Evolutionary conservation across 495 filamentous ascomycete genomes (phyloP), one percentile per base, ranked within the genome.

Genomic region (Eremomyces bilateralis): DNA sequence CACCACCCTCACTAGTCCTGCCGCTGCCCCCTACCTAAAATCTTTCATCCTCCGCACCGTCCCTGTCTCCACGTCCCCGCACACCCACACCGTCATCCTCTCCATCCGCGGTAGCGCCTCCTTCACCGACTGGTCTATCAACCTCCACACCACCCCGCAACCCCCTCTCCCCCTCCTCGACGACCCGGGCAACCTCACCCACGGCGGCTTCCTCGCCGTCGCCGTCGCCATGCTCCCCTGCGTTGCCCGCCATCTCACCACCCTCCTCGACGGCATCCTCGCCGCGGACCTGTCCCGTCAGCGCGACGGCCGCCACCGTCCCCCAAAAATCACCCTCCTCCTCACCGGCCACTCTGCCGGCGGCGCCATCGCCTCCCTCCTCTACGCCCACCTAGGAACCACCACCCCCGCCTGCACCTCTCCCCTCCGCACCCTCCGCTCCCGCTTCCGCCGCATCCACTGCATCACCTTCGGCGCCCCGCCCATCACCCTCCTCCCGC

Each of bases 271-370:
- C 73, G 81, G 39, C 63, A 83, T 43, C 74, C 77, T 0, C 49
- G 53, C n/a, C 63, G 77, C 15, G 60, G 15, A 22, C 60, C 16
- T 75, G 73, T 45, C 78, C 71, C 11, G 24, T 8, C 24, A 13
- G 8, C 8, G 24, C 24, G 24, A 28, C 8, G 24, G 24, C 8
- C 24, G 24, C 24, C 8, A 8, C 8, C 24, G 24, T 13, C 24
- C 24, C 8, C 24, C n/a, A n/a, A n/a, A n/a, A n/a, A n/a, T n/a
- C 6, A 27, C 8, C 10, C 65, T 90, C 3, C 56, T 90, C 6
- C 73, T 90, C 38, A 85, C 80, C 0, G 80, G 80, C 2, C 80
- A 88, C 45, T 80, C 75, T 4, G 80, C 80, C 0, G 80, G 80
- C 12, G 80, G 80, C 2, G 80, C 80, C 4, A 68, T 91, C 0